Evolutionary conservation across 2,329 filamentous ascomycete genomes (phyloP), one percentile per base, ranked within the genome.

Genomic region (Phoma sp.): DNA sequence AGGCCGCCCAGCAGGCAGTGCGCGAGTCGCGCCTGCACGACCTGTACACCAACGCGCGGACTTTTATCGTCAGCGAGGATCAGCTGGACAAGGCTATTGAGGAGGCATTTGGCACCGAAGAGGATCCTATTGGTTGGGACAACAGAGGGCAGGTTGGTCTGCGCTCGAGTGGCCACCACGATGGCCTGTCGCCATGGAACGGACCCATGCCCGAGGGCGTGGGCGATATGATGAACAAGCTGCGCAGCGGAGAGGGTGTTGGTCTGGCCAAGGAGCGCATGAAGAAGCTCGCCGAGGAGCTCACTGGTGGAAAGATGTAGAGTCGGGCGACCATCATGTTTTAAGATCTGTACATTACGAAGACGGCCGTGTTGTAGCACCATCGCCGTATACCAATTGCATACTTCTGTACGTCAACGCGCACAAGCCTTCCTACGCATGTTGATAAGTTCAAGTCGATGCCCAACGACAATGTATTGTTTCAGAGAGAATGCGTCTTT

Each of bases 31-130:
- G 88, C 13, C 78, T 99, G 27, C 91, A 96, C 76, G 87, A 90
- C 54, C 83, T 99, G 10, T 99, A 99, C 77, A 89, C 95, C 78
- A 89, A 92, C 65, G 92, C 95, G 4, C 85, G 89, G 24, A 80
- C 85, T 35, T 99, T 98, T 77, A 97, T 99, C 70, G 87, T 91
- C 14, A 87, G 83, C 23, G 92, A 96, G 72, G 78, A 82, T 45
- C 88, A 96, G 72, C 83, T 99, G 30, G 83, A 89, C 64, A 80
- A 80, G 13, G 83, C 86, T 61, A 87, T 97, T 52, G 89, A 96
- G 22, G 78, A 82, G 59, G 81, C 88, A n/a, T 99, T 97, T 77
- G 83, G 85, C 13, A 85, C 86, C 24, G 81, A 85, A 6, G 75
- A 78, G 24, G 50, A 67, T 6, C 79, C 72, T 55, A 62, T 81